phyloP scores from a whole-genome alignment of 208 protist species.

The Lotmaria passim region DNA sequence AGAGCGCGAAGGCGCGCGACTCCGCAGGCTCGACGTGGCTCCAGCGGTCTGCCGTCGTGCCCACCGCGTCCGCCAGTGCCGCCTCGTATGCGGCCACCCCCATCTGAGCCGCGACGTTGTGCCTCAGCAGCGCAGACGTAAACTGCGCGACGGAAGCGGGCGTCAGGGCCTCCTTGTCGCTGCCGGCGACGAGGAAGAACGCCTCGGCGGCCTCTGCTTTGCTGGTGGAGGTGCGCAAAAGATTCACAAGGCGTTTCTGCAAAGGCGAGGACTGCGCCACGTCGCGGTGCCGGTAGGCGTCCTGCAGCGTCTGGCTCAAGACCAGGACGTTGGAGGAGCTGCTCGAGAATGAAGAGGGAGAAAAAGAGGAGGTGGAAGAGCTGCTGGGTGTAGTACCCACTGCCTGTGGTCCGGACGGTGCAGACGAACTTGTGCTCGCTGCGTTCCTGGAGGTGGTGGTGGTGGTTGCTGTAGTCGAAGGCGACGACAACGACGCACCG shows the following conservation, averaged over 20 bases:
- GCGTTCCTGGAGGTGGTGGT: too few relatives aligned
- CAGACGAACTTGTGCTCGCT: background rate
- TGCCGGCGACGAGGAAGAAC: conserved; percentile 50
- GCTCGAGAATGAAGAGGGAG: background rate
- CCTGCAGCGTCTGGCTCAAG: conserved; percentile 13
- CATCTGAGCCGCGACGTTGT: conserved; percentile 52
- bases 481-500: too few relatives aligned
- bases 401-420: background rate
- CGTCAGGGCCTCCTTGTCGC: conserved; percentile 21
- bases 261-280: conserved; percentile 9
- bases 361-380: background rate
- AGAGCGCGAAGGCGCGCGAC: conserved; percentile 50
- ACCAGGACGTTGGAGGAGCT: background rate
- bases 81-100: conserved; percentile 39
- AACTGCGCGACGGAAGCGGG: conserved; percentile 39
- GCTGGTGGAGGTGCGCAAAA: conserved; percentile 34
- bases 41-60: conserved; percentile 52
- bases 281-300: conserved; percentile 27
- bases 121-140: conserved; percentile 43
- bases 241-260: conserved; percentile 30
- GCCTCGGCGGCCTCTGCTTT: conserved; percentile 51
- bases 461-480: too few relatives aligned
- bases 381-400: background rate
- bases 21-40: conserved; percentile 46
- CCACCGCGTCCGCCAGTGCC: conserved; percentile 55